Conservation (phyloP, 2,329 filamentous ascomycete species). For the Phaeosphaeria sp. region DNA sequence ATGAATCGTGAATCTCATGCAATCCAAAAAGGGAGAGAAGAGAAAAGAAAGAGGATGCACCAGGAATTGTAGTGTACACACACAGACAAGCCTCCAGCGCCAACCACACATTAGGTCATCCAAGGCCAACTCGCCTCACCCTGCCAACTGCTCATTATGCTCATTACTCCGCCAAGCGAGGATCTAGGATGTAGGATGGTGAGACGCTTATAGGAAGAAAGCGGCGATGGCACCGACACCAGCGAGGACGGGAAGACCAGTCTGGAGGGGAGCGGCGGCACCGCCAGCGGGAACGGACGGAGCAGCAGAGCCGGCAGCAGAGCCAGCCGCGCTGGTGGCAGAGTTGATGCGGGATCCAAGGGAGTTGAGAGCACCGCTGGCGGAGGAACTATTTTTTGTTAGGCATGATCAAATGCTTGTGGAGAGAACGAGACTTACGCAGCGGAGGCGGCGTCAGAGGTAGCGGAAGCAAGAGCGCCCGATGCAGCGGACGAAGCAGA, state of each 20-base stretch:
- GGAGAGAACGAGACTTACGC: slow-evolving; percentile 2
- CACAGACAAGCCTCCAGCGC: slow-evolving; percentile 12
- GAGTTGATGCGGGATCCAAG: slow-evolving; percentile 6
- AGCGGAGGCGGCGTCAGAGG: slow-evolving; percentile 10
- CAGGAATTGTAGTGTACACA: slow-evolving; percentile 6
- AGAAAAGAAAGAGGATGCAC: slow-evolving; percentile 16
- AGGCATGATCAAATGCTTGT: neutral
- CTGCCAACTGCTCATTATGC: slow-evolving; percentile 33
- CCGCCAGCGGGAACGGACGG: slow-evolving; percentile 13
- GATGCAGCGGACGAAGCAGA: slow-evolving; percentile 10
- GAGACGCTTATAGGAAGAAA: slow-evolving; percentile 45
- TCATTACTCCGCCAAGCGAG: slow-evolving; percentile 39
- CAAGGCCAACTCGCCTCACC: slow-evolving; percentile 26
- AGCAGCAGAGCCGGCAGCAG: slow-evolving; percentile 18
- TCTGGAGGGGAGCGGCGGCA: slow-evolving; percentile 38
- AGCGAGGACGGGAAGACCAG: slow-evolving; percentile 46
- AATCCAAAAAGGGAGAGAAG: slow-evolving; percentile 16
- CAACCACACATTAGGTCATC: slow-evolving; percentile 25
- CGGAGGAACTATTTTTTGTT: slow-evolving; percentile 8
- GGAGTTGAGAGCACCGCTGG: slow-evolving; percentile 8
- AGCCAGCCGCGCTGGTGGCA: slow-evolving; percentile 20
- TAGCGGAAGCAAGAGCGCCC: slow-evolving; percentile 9
- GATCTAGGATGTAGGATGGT: slow-evolving; percentile 22
- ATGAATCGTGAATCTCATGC: slow-evolving; percentile 35
- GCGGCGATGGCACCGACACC: slow-evolving; percentile 46